Percentiles rank a stretch among this genome's conserved stretches.
phyloP scores from a whole-genome alignment of 495 filamentous ascomycete species.

The Lophiotrema nucula region DNA sequence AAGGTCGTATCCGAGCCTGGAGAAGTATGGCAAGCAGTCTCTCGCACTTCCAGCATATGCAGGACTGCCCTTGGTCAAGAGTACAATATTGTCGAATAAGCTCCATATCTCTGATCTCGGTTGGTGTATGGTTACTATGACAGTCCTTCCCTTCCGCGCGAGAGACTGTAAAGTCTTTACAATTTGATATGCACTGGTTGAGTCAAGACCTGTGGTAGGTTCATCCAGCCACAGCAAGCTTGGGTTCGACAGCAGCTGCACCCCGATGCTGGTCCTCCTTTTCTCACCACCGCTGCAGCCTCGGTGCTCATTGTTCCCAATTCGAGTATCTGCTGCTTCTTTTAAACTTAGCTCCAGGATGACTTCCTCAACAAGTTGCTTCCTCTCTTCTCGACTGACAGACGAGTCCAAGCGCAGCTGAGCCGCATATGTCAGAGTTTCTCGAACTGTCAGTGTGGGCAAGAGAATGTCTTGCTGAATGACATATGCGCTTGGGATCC shows the following conservation, averaged over 20 bases:
- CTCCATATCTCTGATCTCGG: constrained; percentile 75
- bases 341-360: constrained; percentile 72
- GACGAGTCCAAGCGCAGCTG: constrained; percentile 65
- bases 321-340: constrained; percentile 68
- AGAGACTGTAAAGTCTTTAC: constrained; percentile 65
- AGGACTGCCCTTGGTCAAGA: constrained; percentile 61
- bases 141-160: constrained; percentile 63
- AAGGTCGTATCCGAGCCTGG: constrained; percentile 52
- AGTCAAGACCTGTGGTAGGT: constrained; percentile 72
- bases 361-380: constrained; percentile 64
- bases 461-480: constrained; percentile 75
- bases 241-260: constrained; percentile 65
- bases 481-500: constrained; percentile 64
- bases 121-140: constrained; percentile 71
- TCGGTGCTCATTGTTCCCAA: constrained; percentile 65
- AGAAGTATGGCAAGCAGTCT: constrained; percentile 59
- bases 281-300: constrained; percentile 78
- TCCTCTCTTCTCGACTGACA: constrained; percentile 56
- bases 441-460: constrained; percentile 67
- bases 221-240: constrained; percentile 74
- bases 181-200: constrained; percentile 72
- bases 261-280: constrained; percentile 68
- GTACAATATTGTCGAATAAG: constrained; percentile 65
- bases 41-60: constrained; percentile 61
- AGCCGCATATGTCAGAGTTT: constrained; percentile 69